Conservation (phyloP, 352 stramenopile genomes). For the Phytophthora citricola region DNA sequence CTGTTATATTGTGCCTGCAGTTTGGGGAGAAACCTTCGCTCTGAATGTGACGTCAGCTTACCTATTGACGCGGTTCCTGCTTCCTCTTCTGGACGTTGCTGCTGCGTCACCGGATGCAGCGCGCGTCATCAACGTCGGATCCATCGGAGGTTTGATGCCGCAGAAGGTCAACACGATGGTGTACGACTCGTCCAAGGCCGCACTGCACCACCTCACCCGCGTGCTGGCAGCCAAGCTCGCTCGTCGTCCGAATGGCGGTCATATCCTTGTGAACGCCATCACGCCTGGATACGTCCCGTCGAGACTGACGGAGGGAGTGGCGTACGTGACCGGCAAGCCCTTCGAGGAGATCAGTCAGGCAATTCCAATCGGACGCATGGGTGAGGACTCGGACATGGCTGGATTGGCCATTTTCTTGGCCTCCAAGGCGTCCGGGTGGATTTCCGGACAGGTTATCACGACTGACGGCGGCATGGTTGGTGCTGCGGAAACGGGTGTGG, state of each 20-base stretch:
- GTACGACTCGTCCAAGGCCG: conserved; percentile 97
- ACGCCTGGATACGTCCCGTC: conserved; percentile 92
- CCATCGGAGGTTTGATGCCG: conserved; percentile 77
- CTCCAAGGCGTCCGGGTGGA: conserved; percentile 90
- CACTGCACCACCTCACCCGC: conserved; percentile 94
- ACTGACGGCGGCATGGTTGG: conserved; percentile 90
- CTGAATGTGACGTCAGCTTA: conserved; percentile 97
- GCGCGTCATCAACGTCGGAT: conserved; percentile 82
- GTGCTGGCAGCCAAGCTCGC: conserved; percentile 92
- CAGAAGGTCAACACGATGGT: conserved; percentile 91
- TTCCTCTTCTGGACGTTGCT: conserved; percentile 89
- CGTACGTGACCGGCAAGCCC: conserved; percentile 45
- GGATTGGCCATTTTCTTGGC: conserved; percentile 93
- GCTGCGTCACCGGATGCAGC: conserved; percentile 50
- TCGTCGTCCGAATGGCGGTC: conserved; percentile 70
- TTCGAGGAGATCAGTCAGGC: conserved; percentile 69
- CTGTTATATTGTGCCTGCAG: conserved; percentile 39
- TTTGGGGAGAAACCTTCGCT: conserved; percentile 92
- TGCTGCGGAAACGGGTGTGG: conserved; percentile 54
- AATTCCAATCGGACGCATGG: conserved; percentile 88
- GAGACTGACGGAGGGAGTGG: conserved; percentile 90
- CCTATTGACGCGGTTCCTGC: conserved; percentile 90
- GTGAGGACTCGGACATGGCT: conserved; percentile 92
- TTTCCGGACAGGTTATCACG: conserved; percentile 91
- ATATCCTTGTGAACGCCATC: conserved; percentile 97